These are phyloP conservation scores for Solanum sejunctum DNA, from an alignment of 257 asterid genomes.

Conservation along the genomic window DNA sequence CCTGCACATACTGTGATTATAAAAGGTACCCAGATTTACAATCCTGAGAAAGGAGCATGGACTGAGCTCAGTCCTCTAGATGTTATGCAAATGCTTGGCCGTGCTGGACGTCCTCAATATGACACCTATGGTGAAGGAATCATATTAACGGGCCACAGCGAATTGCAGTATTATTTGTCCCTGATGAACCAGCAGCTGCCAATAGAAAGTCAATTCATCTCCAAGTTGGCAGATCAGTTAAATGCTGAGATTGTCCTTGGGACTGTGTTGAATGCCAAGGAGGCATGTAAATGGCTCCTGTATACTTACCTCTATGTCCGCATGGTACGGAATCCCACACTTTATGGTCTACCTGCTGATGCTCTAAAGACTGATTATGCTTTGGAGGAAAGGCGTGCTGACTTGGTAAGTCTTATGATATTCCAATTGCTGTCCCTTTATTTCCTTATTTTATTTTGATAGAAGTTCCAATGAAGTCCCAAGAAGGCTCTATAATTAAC, in stretches of 20 bases:
- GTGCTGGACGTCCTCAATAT: conserved; percentile 40
- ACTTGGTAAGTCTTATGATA: conserved; percentile 12
- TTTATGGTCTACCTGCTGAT: conserved; percentile 26
- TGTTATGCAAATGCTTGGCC: conserved; percentile 46
- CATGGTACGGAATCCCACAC: conserved; percentile 29
- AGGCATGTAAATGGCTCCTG: conserved; percentile 31
- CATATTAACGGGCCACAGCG: conserved; percentile 25
- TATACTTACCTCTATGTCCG: conserved; percentile 35
- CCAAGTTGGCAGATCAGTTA: conserved; percentile 35
- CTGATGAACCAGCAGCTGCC: conserved; percentile 39
- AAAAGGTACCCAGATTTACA: conserved; percentile 34
- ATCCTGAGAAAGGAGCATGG: conserved; percentile 38
- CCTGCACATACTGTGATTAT: conserved; percentile 39
- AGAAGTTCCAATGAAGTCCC: background rate
- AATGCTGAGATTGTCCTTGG: conserved; percentile 41
- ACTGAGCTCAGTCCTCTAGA: conserved; percentile 32
- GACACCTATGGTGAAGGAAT: conserved; percentile 33
- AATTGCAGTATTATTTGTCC: conserved; percentile 26
- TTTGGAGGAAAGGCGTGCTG: conserved; percentile 28
- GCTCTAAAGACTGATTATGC: conserved; percentile 7
- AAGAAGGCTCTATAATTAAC: background rate
- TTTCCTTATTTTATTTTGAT: background rate
- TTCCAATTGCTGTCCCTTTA: background rate
- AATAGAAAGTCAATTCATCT: conserved; percentile 29
- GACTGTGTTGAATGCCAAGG: conserved; percentile 31